Base-by-base conservation (phyloP, 2,329 filamentous ascomycete species). In the Colletotrichum trifolii region DNA sequence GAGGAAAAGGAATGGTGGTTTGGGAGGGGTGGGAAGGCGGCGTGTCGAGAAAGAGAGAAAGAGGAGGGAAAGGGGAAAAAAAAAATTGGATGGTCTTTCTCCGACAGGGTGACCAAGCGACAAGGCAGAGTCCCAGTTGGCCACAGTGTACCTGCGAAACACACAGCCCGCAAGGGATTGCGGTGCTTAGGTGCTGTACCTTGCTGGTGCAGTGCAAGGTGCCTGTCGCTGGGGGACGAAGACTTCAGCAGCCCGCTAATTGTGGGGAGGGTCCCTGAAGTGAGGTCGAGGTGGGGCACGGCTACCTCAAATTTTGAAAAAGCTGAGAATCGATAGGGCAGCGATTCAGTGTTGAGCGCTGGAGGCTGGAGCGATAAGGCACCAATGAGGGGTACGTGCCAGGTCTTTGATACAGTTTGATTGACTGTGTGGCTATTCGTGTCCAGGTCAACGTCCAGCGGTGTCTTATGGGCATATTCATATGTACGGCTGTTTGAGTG, bases 241-340 rank as follows among this genome's bases (percentile, higher is more conserved):
- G 25, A 25, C 25, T 25, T 25, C 25, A 5, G 25, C 4, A 25
- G 25, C 25, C 4, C 25, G 25, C 25, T 25, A 35, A 45, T 36
- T 42, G 58, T 60, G 60, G 53, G 59, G 63, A 64, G 59, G 63
- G 63, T 54, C 50, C 45, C 35, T 34, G 17, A 39, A 17, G 10
- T 35, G 60, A 59, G 36, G 42, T 43, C 34, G 17, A 40, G 35
- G 60, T 45, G 42, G 60, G 47, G 39, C 45, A 56, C 25, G 25
- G 45, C 3, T 25, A 48, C 50, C 46, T 66, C 64, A 60, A 66
- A 66, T 50, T 64, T 59, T 59, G 60, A 64, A 59, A 61, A 66
- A 43, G 62, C 52, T 64, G 64, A 59, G 59, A 64, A 59, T 17
- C 60, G 64, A 64, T 64, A 66, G 53, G 64, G 53, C 59, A 59